Conservation (phyloP, 2,329 filamentous ascomycete species). For the Aspergillus glaucus region DNA sequence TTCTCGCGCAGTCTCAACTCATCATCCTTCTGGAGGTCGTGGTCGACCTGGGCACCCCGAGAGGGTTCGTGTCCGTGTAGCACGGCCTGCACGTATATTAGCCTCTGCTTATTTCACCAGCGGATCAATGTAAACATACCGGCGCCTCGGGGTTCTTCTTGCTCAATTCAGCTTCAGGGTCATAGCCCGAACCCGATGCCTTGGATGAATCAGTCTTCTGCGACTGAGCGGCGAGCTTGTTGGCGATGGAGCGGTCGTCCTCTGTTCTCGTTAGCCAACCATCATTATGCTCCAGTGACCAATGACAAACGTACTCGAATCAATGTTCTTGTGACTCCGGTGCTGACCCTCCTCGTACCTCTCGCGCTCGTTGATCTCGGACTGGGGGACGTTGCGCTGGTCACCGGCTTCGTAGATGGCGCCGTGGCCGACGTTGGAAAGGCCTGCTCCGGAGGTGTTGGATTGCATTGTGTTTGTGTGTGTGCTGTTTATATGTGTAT, state of each 20-base stretch:
- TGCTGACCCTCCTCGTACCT: constrained; percentile 67
- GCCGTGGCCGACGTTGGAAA: constrained; percentile 53
- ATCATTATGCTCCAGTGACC: neutral
- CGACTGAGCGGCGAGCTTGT: constrained; percentile 34
- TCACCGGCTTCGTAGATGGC: constrained; percentile 69
- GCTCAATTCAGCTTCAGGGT: constrained; percentile 32
- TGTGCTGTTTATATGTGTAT: neutral
- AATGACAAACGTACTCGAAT: constrained; percentile 56
- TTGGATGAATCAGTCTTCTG: constrained; percentile 23
- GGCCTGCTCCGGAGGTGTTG: neutral
- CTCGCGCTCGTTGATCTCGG: constrained; percentile 47
- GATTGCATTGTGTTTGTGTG: neutral
- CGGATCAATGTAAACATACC: constrained; percentile 20
- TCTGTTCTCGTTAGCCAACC: constrained; percentile 20
- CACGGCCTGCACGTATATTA: constrained; percentile 28
- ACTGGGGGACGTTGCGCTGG: constrained; percentile 59
- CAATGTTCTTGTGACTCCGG: constrained; percentile 61
- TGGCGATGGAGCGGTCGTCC: constrained; percentile 41
- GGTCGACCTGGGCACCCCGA: constrained; percentile 43
- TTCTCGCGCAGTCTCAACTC: constrained; percentile 40
- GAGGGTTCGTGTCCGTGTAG: constrained; percentile 43
- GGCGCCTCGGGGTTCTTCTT: constrained; percentile 40
- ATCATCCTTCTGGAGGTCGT: constrained; percentile 38
- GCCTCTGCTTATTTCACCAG: neutral
- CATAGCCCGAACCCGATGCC: constrained; percentile 8